These are phyloP conservation scores for Onygenales sp. DNA, from an alignment of 2,329 filamentous ascomycete genomes.

Conservation along the genomic window DNA sequence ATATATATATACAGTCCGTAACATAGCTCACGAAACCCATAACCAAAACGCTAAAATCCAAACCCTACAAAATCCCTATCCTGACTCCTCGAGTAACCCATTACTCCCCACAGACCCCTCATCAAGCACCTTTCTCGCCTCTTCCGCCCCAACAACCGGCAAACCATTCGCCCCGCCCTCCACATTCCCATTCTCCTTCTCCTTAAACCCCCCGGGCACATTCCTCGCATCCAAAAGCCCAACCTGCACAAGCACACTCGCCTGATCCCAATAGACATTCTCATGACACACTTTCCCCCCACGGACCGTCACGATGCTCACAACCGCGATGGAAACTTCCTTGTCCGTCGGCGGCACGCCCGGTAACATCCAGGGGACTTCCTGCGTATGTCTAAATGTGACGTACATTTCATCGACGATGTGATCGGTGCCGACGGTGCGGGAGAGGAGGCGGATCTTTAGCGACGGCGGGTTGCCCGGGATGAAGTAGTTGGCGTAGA, in stretches of 20 bases:
- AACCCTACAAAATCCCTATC: background rate
- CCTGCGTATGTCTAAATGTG: slow-evolving; percentile 47
- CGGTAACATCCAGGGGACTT: slow-evolving; percentile 51
- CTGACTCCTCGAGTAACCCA: background rate
- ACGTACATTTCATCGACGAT: slow-evolving; percentile 53
- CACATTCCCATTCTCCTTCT: slow-evolving; percentile 2
- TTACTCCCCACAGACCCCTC: slow-evolving; percentile 14
- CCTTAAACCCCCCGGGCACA: slow-evolving; percentile 36
- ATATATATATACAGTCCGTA: no score
- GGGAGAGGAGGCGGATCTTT: slow-evolving; percentile 45
- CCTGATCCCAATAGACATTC: slow-evolving; percentile 55
- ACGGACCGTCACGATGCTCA: slow-evolving; percentile 46
- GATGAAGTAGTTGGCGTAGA: slow-evolving; percentile 51
- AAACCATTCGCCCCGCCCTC: slow-evolving; percentile 15
- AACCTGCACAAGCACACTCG: slow-evolving; percentile 50
- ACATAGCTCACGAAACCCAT: no score
- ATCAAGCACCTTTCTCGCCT: slow-evolving; percentile 23
- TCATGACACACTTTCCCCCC: slow-evolving; percentile 44
- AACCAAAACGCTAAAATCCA: no score
- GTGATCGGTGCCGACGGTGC: slow-evolving; percentile 48
- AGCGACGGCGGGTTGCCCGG: slow-evolving; percentile 41
- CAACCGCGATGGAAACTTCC: slow-evolving; percentile 47
- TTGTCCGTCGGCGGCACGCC: slow-evolving; percentile 48
- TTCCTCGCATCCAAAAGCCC: slow-evolving; percentile 47
- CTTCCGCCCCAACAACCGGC: slow-evolving; percentile 27